A percentile compares a stretch with the other conserved stretches of the same genome.
These are phyloP conservation scores for Solanum infundibuliforme DNA, from an alignment of 257 asterid genomes.

Conservation along the genomic window DNA sequence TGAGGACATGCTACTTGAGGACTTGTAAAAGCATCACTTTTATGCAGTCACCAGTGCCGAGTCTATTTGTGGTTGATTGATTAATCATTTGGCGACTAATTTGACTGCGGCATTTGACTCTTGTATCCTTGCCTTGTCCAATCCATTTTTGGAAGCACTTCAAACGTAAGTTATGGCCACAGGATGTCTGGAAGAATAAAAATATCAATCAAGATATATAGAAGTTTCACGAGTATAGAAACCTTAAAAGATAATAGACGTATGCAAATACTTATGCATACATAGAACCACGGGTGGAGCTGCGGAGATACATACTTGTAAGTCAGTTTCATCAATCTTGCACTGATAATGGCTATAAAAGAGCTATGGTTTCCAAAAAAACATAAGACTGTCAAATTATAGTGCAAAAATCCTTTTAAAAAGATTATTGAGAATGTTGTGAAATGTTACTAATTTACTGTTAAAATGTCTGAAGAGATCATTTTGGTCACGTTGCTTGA, in stretches of 20 bases:
- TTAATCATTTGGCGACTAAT: slow-evolving; percentile 51
- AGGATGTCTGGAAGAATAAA: slow-evolving; percentile 44
- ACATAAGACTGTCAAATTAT: background rate
- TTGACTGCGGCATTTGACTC: slow-evolving; percentile 52
- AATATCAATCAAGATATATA: background rate
- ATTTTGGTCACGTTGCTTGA: slow-evolving; percentile 75
- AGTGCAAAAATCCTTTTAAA: background rate
- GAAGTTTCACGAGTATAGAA: background rate
- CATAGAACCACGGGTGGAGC: background rate
- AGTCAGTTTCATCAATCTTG: background rate
- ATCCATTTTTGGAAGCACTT: slow-evolving; percentile 82
- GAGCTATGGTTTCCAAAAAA: background rate
- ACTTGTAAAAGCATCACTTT: slow-evolving; percentile 25
- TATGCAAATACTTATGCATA: background rate
- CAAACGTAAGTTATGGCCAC: slow-evolving; percentile 79
- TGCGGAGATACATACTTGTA: background rate
- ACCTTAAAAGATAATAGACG: background rate
- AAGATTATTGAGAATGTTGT: background rate
- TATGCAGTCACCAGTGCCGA: slow-evolving; percentile 54
- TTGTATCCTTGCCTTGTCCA: slow-evolving; percentile 55
- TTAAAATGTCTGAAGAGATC: slow-evolving; percentile 23
- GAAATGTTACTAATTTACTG: background rate
- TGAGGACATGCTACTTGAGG: slow-evolving; percentile 36
- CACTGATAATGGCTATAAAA: background rate
- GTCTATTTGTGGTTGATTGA: slow-evolving; percentile 67